Percentiles rank a stretch among this genome's conserved stretches.
Evolutionary conservation across 257 asterid genomes (phyloP).

Genomic region (Anisodus acutangulus): DNA sequence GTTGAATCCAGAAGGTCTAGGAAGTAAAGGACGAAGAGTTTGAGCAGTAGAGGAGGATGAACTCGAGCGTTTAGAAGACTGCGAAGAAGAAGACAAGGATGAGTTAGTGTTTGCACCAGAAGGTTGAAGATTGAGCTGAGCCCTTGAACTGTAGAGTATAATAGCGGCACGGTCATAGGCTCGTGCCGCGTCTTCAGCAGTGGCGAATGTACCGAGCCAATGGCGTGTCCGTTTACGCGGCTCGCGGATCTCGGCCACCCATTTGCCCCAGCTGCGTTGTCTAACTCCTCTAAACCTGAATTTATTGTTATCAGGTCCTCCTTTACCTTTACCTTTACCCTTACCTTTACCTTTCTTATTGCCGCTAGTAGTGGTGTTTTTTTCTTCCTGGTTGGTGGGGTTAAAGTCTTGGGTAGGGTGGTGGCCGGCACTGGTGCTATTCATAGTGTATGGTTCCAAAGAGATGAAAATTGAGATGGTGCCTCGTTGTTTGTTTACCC

Average conservation of each 20-base stretch:
- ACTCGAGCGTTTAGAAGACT: constrained; percentile 41
- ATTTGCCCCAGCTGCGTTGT: constrained; percentile 97
- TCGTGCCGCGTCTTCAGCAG: constrained; percentile 97
- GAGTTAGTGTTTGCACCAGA: constrained; percentile 28
- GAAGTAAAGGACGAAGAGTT: constrained; percentile 76
- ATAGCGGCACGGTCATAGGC: constrained; percentile 96
- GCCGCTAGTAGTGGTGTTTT: not conserved
- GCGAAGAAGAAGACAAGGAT: constrained; percentile 35
- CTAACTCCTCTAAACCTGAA: constrained; percentile 81
- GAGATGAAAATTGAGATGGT: constrained; percentile 37
- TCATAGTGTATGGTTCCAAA: constrained; percentile 59
- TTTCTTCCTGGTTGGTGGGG: not conserved
- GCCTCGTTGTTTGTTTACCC: constrained; percentile 70
- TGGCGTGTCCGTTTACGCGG: constrained; percentile 74
- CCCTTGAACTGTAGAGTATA: constrained; percentile 68
- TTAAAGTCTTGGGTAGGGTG: not conserved
- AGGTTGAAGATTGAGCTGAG: constrained; percentile 81
- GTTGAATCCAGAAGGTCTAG: constrained; percentile 73
- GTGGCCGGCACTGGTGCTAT: not conserved
- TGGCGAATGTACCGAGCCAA: constrained; percentile 88
- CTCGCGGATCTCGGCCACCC: constrained; percentile 99
- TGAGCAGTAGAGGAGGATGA: constrained; percentile 53
- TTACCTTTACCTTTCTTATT: constrained; percentile 35
- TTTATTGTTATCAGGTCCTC: constrained; percentile 89
- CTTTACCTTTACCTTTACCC: constrained; percentile 67